These are phyloP conservation scores for Elaeis guineensis DNA, from an alignment of 176 grass and related monocot species.

Conservation along the genomic window DNA sequence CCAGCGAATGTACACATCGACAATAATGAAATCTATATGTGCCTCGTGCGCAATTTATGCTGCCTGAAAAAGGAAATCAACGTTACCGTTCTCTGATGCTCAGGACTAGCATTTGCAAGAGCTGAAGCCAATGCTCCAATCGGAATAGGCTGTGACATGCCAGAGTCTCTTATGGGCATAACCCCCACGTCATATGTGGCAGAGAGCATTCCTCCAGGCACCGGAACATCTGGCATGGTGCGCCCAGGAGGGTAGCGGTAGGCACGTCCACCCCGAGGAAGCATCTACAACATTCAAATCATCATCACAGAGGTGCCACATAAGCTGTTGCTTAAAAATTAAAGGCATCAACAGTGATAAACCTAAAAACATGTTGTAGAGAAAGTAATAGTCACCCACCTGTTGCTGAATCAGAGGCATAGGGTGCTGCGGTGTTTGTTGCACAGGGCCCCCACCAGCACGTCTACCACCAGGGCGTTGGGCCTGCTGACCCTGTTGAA, in stretches of 20 bases:
- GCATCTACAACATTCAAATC: constrained; percentile 36
- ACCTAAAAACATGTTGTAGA: background rate
- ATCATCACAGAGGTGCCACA: too few species aligned
- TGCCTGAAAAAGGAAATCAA: background rate
- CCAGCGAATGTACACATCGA: too few species aligned
- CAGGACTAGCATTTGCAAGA: constrained; percentile 83
- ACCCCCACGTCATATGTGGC: constrained; percentile 51
- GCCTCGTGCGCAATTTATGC: too few species aligned
- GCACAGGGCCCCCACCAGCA: constrained; percentile 35
- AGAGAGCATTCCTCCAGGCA: constrained; percentile 65
- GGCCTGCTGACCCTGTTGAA: constrained; percentile 76
- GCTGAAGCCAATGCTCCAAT: constrained; percentile 73
- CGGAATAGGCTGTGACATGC: constrained; percentile 48
- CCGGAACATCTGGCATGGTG: constrained; percentile 56
- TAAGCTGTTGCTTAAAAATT: too few species aligned
- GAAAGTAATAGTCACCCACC: constrained; percentile 29
- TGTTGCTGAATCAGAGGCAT: constrained; percentile 66
- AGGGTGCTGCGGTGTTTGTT: constrained; percentile 47
- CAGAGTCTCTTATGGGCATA: constrained; percentile 49
- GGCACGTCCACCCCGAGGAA: constrained; percentile 56
- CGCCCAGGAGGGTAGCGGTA: constrained; percentile 70
- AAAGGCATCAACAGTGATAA: background rate
- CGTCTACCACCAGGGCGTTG: constrained; percentile 69
- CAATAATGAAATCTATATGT: too few species aligned
- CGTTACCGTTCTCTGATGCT: constrained; percentile 88